These are phyloP conservation scores for Bruguiera hainesii DNA, from an alignment of 441 rosid genomes.

Conservation along the genomic window DNA sequence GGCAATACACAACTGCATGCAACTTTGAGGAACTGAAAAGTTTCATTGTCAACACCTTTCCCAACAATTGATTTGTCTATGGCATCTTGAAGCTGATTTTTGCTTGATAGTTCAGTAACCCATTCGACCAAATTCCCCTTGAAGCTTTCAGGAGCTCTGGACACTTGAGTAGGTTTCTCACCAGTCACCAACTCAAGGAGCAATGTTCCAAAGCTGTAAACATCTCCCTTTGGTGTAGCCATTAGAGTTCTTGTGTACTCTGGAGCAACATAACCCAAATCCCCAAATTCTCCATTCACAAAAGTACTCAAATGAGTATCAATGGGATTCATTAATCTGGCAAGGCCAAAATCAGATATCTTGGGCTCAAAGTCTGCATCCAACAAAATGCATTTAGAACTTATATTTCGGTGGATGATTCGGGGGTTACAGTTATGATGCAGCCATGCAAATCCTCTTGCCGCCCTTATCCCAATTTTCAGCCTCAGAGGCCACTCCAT, in stretches of 20 bases:
- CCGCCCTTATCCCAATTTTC: constrained; percentile 70
- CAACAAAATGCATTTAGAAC: constrained; percentile 78
- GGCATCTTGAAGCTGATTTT: constrained; percentile 55
- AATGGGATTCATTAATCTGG: constrained; percentile 89
- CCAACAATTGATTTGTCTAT: constrained; percentile 55
- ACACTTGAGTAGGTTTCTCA: constrained; percentile 62
- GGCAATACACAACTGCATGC: constrained; percentile 71
- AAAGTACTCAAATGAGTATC: constrained; percentile 88
- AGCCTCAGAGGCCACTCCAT: constrained; percentile 84
- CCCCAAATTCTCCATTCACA: constrained; percentile 93
- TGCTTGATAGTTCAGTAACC: constrained; percentile 45
- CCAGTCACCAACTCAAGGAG: constrained; percentile 88
- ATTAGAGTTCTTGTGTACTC: constrained; percentile 78
- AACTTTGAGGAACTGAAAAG: constrained; percentile 73
- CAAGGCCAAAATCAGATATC: constrained; percentile 89
- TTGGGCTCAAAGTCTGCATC: constrained; percentile 78
- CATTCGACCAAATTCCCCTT: constrained; percentile 84
- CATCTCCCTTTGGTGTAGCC: constrained; percentile 92
- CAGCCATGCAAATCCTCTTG: constrained; percentile 89
- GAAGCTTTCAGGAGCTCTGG: constrained; percentile 60
- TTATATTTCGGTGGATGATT: constrained; percentile 80
- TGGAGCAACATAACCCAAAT: constrained; percentile 88
- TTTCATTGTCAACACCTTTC: constrained; percentile 60
- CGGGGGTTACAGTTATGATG: constrained; percentile 93
- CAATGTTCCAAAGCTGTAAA: constrained; percentile 86